Base-by-base conservation (phyloP, 2,329 filamentous ascomycete species). In the Neopestalotiopsis rosae region DNA sequence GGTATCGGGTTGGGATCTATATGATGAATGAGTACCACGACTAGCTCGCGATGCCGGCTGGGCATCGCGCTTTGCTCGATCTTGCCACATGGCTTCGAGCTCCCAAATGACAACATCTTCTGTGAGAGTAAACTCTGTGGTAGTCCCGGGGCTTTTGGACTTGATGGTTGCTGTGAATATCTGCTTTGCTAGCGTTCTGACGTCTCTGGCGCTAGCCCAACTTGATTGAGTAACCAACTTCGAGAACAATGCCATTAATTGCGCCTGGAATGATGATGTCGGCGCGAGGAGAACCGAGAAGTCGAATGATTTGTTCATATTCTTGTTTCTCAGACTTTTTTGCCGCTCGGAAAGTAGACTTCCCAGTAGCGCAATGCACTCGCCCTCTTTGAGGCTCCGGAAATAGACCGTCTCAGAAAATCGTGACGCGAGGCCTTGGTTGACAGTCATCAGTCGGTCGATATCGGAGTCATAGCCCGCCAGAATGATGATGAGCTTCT, bases 401-500 rank as follows among this genome's bases (percentile, higher is more conserved):
- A 93, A 94, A 30, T 86, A 77, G 1, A 93, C 76, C 0, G 84
- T 81, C 45, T 91, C 89, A 0, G 89, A 87, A 72, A 94, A 94
- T 0, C 91, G 86, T 52, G 88, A 91, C 0, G 86, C 87, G 17
- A 94, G 79, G 0, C 91, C 91, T 0, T 87, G 84, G 70, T 93
- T 93, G 24, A 85, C 81, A 0, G 80, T 79, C 78, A 93, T 84
- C 0, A 94, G 83, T 0, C 81, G 79, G 72, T 93, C 89, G 68
- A 94, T 92, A 49, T 93, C 89, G 0, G 84, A 73, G 10, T 89
- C 87, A 71, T 94, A 94, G 0, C 92, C 91, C 0, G 91, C 91
- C 0, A 94, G 79, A 45, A 94, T 92, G 45, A 91, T 85, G 52
- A 94, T 83, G 2, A 93, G 78, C 69, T 89, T 91, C 40, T 85